Conservation (phyloP, 148 eudicot genomes). For the Rhododendron mucronatum region DNA sequence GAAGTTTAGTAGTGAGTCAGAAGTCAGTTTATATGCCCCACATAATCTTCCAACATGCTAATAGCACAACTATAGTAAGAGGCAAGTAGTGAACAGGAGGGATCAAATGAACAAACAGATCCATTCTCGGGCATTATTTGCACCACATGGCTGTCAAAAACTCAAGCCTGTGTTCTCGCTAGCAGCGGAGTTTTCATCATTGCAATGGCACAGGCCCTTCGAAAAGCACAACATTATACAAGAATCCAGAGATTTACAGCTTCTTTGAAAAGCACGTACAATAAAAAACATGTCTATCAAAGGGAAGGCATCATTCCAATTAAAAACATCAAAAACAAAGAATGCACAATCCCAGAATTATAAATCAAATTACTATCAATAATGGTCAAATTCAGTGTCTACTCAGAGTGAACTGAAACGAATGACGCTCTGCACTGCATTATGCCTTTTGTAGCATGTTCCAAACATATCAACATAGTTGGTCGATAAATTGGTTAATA, state of each 20-base stretch:
- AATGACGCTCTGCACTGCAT: background rate
- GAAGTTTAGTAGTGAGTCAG: background rate
- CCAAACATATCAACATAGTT: background rate
- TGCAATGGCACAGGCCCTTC: background rate
- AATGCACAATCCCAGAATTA: background rate
- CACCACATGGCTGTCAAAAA: background rate
- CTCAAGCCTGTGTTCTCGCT: background rate
- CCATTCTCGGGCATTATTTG: background rate
- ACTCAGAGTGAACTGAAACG: background rate
- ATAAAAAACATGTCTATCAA: background rate
- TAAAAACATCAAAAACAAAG: background rate
- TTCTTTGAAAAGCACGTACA: background rate
- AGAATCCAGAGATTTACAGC: background rate
- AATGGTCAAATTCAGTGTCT: background rate
- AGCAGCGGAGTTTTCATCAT: background rate
- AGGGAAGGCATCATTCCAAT: background rate
- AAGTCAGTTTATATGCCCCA: no score
- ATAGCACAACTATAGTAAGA: background rate
- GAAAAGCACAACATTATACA: background rate
- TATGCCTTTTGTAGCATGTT: background rate
- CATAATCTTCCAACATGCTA: background rate
- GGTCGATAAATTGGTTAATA: conserved; percentile 2
- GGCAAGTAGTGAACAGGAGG: background rate
- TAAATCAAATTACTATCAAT: background rate
- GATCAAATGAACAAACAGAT: background rate